Conservation (phyloP, 2,329 filamentous ascomycete genomes). For the Aspergillus thermomutatus region DNA sequence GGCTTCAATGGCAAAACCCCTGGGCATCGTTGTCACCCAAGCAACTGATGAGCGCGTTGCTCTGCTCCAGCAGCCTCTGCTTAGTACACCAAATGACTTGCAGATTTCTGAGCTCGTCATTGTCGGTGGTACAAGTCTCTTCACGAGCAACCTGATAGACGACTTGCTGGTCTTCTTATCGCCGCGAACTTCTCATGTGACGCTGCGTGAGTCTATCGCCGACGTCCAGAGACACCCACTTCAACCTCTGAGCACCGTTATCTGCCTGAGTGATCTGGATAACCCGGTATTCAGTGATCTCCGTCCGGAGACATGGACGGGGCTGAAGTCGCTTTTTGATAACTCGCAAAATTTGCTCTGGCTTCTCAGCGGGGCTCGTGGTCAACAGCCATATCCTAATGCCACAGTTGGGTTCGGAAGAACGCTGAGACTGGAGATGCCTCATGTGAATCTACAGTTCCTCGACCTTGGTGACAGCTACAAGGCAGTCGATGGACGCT, state of each 20-base stretch:
- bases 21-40: background rate
- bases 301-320: background rate
- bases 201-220: background rate
- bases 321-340: slow-evolving; percentile 5
- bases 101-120: too few relatives aligned
- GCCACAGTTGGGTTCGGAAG: slow-evolving; percentile 9
- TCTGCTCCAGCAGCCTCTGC: background rate
- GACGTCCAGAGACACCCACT: background rate
- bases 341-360: slow-evolving; percentile 4
- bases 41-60: background rate
- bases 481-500: background rate
- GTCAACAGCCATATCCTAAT: slow-evolving; percentile 3
- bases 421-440: slow-evolving; percentile 1
- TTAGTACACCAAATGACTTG: background rate
- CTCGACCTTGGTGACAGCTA: background rate
- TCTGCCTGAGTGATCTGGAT: slow-evolving; percentile 6
- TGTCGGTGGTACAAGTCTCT: too few relatives aligned
- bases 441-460: slow-evolving; percentile 3
- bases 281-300: slow-evolving; percentile 2
- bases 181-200: too few relatives aligned
- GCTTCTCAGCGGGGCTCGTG: slow-evolving; percentile 2
- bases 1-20: background rate
- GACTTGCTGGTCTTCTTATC: too few relatives aligned
- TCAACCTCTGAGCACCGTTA: background rate
- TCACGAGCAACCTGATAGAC: too few relatives aligned